Percentiles rank a stretch among this genome's conserved stretches.
phyloP scores from a whole-genome alignment of 169 alveolate species.

The Eimeria falciformis region DNA sequence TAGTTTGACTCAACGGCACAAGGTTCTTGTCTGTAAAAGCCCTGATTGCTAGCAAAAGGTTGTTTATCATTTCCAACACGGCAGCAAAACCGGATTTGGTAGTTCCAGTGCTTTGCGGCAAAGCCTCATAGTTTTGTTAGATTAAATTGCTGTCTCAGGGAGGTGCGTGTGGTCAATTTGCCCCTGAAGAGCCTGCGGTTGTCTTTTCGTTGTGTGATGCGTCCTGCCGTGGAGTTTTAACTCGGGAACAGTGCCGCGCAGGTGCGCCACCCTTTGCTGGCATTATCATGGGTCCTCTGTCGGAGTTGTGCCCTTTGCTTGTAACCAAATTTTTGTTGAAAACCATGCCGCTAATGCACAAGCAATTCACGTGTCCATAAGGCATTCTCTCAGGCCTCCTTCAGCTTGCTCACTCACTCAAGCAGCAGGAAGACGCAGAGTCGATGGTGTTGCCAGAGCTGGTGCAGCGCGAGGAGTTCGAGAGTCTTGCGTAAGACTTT shows the following conservation, averaged over 20 bases:
- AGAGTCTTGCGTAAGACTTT: neutral
- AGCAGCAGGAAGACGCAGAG: slow-evolving; percentile 4
- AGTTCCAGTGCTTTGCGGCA: too few species aligned
- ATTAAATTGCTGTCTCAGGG: neutral
- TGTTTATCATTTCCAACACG: too few species aligned
- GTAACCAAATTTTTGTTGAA: too few species aligned
- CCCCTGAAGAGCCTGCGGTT: neutral
- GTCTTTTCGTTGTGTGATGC: neutral
- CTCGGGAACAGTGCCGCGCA: slow-evolving; percentile 2
- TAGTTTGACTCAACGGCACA: too few species aligned
- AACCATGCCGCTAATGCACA: too few species aligned
- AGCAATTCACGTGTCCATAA: too few species aligned
- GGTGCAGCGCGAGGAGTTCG: neutral
- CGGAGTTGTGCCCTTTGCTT: too few species aligned
- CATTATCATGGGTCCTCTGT: too few species aligned
- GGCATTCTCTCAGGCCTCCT: neutral
- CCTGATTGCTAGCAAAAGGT: too few species aligned
- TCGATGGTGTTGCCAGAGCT: neutral
- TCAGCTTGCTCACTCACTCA: neutral
- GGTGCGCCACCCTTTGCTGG: neutral
- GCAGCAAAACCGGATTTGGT: too few species aligned
- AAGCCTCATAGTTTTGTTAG: too few species aligned
- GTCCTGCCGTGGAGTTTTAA: neutral
- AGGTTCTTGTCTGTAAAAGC: too few species aligned
- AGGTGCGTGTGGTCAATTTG: neutral